Base-by-base conservation (phyloP, 192 early-diverging fungal genomes). In the Backusella circina region DNA sequence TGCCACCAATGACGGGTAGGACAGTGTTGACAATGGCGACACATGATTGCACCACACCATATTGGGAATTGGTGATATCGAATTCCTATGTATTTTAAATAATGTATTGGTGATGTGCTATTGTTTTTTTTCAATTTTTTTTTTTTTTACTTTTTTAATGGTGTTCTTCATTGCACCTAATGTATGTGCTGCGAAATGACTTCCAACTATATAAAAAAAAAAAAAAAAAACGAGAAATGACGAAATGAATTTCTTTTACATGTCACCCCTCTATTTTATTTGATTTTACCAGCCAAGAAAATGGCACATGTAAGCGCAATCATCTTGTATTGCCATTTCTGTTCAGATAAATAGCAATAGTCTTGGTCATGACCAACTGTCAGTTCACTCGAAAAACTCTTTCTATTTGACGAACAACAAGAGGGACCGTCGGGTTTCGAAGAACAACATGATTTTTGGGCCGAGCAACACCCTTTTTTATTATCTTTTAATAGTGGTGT, bases 151-250 rank as follows among this genome's bases (percentile, higher is more conserved):
- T 85, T 92, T 87, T 72, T 93, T 94, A 65, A 94, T 82, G 15
- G 89, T 93, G 39, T 87, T 86, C 70, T 94, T 94, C 75, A 94
- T 76, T 21, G 91, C 90, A 9, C 93, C 89, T 26, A 93, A 84
- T 72, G 91, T 91, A 61, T 93, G 93, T 12, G 87, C 84, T 7
- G 91, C 89, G 78, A 90, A 94, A 79, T 94, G 93, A 51, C 87
- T 91, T 30, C 92, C 92, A 70, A 94, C 85, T 91, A 69, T 28
- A 65, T 41, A 9, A 30, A 5, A 26, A 2, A n/a, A 69, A 33
- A 65, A 54, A 9, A 30, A 5, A 26, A 2, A n/a, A 0, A 18
- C 3, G 15, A 65, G 13, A 8, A 66, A 32, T 66, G 7, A 8
- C 5, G 0, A n/a, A n/a, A 69, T 21, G 35, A 41, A 15, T 10